These are phyloP conservation scores for Coccinonectria pachysandricola DNA, from an alignment of 2,329 filamentous ascomycete genomes.

Conservation along the genomic window DNA sequence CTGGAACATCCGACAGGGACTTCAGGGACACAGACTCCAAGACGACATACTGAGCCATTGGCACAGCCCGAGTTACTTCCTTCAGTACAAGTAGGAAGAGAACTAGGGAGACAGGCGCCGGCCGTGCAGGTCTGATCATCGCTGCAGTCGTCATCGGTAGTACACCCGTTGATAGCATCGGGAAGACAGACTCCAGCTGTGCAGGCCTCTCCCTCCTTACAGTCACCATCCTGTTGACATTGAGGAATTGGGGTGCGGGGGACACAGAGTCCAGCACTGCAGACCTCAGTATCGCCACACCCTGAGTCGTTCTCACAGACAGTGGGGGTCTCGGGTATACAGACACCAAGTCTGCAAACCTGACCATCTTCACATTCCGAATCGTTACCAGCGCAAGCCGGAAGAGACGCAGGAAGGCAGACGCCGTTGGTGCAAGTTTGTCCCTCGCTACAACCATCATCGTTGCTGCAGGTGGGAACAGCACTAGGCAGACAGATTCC, in stretches of 20 bases:
- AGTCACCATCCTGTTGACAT: background rate
- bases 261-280: constrained; percentile 1
- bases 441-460: background rate
- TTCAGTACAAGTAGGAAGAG: background rate
- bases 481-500: constrained; percentile 1
- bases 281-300: background rate
- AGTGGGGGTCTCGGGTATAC: background rate
- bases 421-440: constrained; percentile 1
- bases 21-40: constrained; percentile 1
- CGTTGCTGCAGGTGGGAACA: background rate
- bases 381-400: background rate
- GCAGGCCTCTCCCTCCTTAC: constrained; percentile 1
- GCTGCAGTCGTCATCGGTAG: constrained; percentile 1
- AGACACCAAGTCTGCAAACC: background rate
- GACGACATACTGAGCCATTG: background rate
- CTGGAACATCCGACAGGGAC: background rate
- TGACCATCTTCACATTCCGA: background rate
- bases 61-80: background rate
- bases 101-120: constrained; percentile 1
- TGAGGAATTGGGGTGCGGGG: background rate
- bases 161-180: constrained; percentile 1
- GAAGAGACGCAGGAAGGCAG: constrained; percentile 1
- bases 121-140: background rate
- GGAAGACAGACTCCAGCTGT: constrained; percentile 2
- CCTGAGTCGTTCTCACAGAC: background rate